Evolutionary conservation across 1,284 basidiomycete genomes (phyloP).

Genomic region (Bjerkandera adusta): DNA sequence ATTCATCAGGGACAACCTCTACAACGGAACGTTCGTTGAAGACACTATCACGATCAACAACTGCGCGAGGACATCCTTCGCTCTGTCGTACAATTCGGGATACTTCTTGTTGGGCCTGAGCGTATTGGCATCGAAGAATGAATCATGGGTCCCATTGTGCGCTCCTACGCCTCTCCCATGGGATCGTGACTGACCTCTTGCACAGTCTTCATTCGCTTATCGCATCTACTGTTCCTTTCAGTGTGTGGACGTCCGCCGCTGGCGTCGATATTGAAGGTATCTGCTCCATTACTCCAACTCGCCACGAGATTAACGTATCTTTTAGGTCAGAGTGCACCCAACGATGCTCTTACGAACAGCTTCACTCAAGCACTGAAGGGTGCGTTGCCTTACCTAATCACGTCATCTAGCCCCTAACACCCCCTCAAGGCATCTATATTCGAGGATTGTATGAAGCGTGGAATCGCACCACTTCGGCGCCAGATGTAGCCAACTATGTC

Average conservation of each 20-base stretch:
- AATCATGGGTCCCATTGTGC: conserved; percentile 1
- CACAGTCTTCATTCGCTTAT: neutral
- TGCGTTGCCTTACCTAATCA: neutral
- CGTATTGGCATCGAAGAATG: neutral
- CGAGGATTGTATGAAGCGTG: too few relatives aligned
- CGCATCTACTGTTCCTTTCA: conserved; percentile 2
- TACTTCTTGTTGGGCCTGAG: conserved; percentile 8
- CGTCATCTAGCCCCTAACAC: too few relatives aligned
- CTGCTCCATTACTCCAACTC: too few relatives aligned
- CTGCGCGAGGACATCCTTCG: neutral
- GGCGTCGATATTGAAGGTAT: conserved; percentile 5
- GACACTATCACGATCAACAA: conserved; percentile 4
- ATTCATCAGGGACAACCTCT: conserved; percentile 8
- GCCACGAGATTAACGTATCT: too few relatives aligned
- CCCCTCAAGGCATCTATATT: too few relatives aligned
- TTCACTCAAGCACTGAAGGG: neutral
- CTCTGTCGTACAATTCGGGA: conserved; percentile 1
- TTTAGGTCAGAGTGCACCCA: neutral
- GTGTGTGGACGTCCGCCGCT: neutral
- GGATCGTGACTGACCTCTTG: neutral
- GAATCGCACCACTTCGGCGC: too few relatives aligned
- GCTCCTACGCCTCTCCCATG: neutral
- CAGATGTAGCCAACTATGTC: too few relatives aligned
- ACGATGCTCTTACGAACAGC: neutral
- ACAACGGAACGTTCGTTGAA: conserved; percentile 2